These are phyloP conservation scores for Clavaria fumosa DNA, from an alignment of 768 basidiomycete species.

Conservation along the genomic window DNA sequence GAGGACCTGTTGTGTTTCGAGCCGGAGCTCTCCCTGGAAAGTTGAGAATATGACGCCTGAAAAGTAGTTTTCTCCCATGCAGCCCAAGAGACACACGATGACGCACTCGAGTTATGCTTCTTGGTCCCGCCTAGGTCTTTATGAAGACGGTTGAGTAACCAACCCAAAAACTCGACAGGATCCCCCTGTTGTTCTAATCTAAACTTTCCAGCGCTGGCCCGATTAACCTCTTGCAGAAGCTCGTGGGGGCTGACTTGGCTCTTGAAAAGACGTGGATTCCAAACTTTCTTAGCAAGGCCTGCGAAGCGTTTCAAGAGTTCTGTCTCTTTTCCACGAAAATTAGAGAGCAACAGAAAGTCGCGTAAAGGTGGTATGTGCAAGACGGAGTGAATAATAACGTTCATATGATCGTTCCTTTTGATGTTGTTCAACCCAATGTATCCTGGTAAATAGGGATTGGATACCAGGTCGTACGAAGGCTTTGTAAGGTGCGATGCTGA, in stretches of 20 bases:
- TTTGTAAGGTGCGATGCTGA: constrained; percentile 45
- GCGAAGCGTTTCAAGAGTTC: constrained; percentile 86
- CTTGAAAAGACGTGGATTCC: constrained; percentile 96
- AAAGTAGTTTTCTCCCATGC: constrained; percentile 12
- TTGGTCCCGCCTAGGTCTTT: constrained; percentile 91
- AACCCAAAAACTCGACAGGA: constrained; percentile 89
- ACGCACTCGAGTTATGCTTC: constrained; percentile 72
- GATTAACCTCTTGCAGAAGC: constrained; percentile 90
- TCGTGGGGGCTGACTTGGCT: constrained; percentile 98
- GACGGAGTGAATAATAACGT: constrained; percentile 88
- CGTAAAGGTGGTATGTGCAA: constrained; percentile 84
- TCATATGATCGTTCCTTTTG: constrained; percentile 94
- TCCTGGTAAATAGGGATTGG: constrained; percentile 76
- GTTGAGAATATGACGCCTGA: constrained; percentile 82
- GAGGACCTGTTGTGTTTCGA: constrained; percentile 88
- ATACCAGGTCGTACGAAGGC: constrained; percentile 73
- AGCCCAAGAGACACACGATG: constrained; percentile 8
- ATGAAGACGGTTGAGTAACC: constrained; percentile 89
- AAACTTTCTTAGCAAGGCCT: constrained; percentile 78
- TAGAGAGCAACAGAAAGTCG: constrained; percentile 69
- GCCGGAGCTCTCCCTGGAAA: constrained; percentile 87
- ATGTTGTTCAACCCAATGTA: constrained; percentile 97
- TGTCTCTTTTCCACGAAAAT: constrained; percentile 56
- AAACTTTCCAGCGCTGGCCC: constrained; percentile 81
- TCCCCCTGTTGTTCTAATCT: constrained; percentile 90